Evolutionary conservation across 192 early-diverging fungal species (phyloP), one percentile per base, ranked within the genome.

Genomic region (Coemansia sp.): DNA sequence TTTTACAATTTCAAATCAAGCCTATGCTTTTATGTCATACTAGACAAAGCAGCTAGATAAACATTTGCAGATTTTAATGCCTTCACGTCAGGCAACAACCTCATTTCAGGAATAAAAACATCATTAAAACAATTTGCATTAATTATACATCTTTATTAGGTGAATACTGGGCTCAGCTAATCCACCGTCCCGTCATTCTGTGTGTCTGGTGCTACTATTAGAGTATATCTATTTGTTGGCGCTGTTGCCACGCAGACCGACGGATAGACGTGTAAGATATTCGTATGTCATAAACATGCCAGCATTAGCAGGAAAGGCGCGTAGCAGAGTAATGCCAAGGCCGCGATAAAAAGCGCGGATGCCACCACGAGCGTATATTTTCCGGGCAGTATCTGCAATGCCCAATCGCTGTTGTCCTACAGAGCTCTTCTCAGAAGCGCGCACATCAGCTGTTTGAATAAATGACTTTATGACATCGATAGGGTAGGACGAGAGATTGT

Each of bases 271-370:
- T 5, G 64, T 66, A 5, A 82, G 56, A 75, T 88, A 87, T 82
- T 89, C 96, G 84, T 95, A 99, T 1, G 94, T 96, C 78, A 93
- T 85, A 73, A 99, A 99, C 65, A 99, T 97, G 51, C 93, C 88
- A 9, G 92, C 97, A 67, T 89, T 94, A n/a, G 95, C 89, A 3
- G 97, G 97, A 51, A 93, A 94, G 28, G 88, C 90, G 30, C 95
- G 85, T 32, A 88, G 77, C 28, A 95, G 83, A 14, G 95, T 97
- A 59, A 99, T 96, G 18, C 94, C 94, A 62, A 89, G 94, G 0
- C 97, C 97, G 14, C 92, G 86, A 78, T 96, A 99, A 68, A 99
- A 89, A 2, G 91, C 94, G 3, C 74, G 74, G 49, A 94, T 79
- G 30, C 97, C 95, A 54, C 92, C 88, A 2, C 82, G 82, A 10